Base-by-base conservation (phyloP, 495 filamentous ascomycete genomes). In the Penicillium steckii region DNA sequence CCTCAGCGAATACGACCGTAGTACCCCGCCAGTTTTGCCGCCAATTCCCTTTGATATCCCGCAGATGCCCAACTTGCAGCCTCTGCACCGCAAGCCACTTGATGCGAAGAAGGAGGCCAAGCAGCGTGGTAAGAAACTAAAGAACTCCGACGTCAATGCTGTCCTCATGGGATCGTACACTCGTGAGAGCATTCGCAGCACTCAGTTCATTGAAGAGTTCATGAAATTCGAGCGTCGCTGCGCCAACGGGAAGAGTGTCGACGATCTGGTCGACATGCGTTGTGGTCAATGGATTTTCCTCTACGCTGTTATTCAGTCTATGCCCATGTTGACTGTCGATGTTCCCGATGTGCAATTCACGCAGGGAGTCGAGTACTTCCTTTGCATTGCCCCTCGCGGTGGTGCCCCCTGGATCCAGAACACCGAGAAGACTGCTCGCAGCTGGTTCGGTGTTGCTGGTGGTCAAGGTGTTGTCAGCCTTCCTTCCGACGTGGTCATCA, bases 211-310 rank as follows among this genome's bases (percentile, higher is more conserved):
- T 3, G 76, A 87, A 42, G 78, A 82, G 19, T 97, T 91, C 71
- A 85, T 87, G 64, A 83, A 87, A 24, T 93, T 95, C 55, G 95
- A 97, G 71, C 73, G 80, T 10, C 87, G 86, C 37, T 83, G 83
- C 37, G 87, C 86, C 6, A 80, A 82, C 46, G 82, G 84, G n/a
- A 89, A 84, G 60, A 82, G 76, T 25, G 69, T 88, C 3, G 78
- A 85, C 8, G 90, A 96, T 46, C 72, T 97, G 7, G 71, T 75
- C 17, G 89, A 96, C 58, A 78, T 90, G 50, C 83, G 94, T 21
- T 80, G 84, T 27, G 94, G 94, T 15, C 83, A 92, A 62, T 98
- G 95, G 95, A 80, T 98, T 35, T 95, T 98, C 78, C 75, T 97
- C 38, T 97, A 98, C 66, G 88, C 86, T 21, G 83, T 96, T 12